Conservation (phyloP, 495 filamentous ascomycete species). For the Aspergillus heteromorphus region DNA sequence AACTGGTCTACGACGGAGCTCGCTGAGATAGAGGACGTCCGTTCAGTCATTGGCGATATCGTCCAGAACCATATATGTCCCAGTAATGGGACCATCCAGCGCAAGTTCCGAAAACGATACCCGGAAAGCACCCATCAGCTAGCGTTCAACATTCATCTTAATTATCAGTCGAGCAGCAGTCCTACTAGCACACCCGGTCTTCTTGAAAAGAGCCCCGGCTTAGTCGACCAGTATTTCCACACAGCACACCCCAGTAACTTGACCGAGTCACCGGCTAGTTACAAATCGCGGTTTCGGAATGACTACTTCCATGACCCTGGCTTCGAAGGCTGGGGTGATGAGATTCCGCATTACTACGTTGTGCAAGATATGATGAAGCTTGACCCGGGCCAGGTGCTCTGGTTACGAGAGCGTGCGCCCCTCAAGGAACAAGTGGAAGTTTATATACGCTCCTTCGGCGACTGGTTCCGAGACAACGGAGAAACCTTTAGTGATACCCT, state of each 20-base stretch:
- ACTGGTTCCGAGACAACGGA: constrained; percentile 62
- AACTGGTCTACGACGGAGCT: constrained; percentile 51
- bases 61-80: constrained; percentile 53
- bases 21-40: constrained; percentile 53
- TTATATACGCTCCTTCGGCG: constrained; percentile 46
- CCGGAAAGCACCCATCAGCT: constrained; percentile 45
- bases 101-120: constrained; percentile 51
- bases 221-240: constrained; percentile 20
- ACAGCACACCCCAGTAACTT: constrained; percentile 16
- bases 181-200: neutral
- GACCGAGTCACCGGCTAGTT: constrained; percentile 25
- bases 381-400: constrained; percentile 52
- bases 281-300: constrained; percentile 26
- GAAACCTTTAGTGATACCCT: constrained; percentile 53
- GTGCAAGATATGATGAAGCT: constrained; percentile 65
- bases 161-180: constrained; percentile 30
- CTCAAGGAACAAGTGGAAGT: constrained; percentile 50
- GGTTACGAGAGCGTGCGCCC: constrained; percentile 48
- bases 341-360: constrained; percentile 57
- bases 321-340: constrained; percentile 55
- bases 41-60: constrained; percentile 44
- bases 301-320: constrained; percentile 37
- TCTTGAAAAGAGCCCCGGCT: constrained; percentile 7
- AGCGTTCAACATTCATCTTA: constrained; percentile 50
- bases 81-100: constrained; percentile 54